Evolutionary conservation across 495 filamentous ascomycete species (phyloP).

Genomic region (Penicillium manginii): DNA sequence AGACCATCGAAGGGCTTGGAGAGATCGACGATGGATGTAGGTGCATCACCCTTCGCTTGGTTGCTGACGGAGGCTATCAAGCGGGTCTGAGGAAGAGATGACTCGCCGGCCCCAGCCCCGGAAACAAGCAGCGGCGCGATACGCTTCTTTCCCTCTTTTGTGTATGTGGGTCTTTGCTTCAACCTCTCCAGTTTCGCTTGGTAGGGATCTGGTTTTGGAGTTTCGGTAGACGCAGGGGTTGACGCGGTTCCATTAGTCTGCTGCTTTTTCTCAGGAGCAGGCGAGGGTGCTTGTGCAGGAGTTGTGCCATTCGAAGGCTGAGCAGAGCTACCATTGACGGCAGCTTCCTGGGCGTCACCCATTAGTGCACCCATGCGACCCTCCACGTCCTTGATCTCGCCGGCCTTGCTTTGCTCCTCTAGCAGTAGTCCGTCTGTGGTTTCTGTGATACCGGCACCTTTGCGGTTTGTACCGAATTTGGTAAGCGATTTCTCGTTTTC

Average conservation of each 20-base stretch:
- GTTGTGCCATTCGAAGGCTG: conserved; percentile 47
- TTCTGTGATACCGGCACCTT: conserved; percentile 85
- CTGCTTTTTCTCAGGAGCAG: conserved; percentile 44
- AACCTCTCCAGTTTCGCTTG: conserved; percentile 73
- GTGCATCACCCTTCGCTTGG: conserved; percentile 67
- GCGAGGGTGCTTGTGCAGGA: conserved; percentile 40
- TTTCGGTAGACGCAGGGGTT: conserved; percentile 45
- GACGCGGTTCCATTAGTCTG: conserved; percentile 45
- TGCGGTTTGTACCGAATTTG: conserved; percentile 86
- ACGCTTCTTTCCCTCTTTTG: conserved; percentile 96
- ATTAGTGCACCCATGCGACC: conserved; percentile 97
- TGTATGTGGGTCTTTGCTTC: conserved; percentile 90
- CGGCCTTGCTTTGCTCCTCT: conserved; percentile 90
- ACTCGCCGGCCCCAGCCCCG: conserved; percentile 76
- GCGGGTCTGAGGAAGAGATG: conserved; percentile 83
- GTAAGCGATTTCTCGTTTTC: conserved; percentile 92
- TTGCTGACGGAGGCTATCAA: conserved; percentile 70
- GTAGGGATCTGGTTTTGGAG: conserved; percentile 62
- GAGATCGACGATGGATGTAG: conserved; percentile 85
- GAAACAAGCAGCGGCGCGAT: conserved; percentile 92
- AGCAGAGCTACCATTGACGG: conserved; percentile 47
- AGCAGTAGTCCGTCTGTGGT: conserved; percentile 83
- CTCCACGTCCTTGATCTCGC: conserved; percentile 84
- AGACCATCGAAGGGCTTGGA: conserved; percentile 94
- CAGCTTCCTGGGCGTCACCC: conserved; percentile 68